Evolutionary conservation across 257 asterid genomes (phyloP).

Genomic region (Hygrophila difformis): DNA sequence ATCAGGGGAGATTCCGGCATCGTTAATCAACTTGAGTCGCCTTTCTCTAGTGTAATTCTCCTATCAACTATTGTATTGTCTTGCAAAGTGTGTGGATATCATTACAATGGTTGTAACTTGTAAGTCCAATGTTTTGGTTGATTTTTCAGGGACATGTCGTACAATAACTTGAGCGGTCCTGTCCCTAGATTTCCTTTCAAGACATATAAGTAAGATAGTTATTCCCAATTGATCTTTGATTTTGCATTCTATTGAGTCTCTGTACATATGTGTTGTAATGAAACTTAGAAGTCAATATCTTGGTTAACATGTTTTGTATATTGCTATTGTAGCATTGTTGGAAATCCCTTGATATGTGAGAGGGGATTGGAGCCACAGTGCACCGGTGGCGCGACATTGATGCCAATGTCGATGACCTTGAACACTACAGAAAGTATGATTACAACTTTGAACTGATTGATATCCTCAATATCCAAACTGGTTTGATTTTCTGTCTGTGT

Average conservation of each 20-base stretch:
- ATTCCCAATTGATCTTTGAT: not conserved
- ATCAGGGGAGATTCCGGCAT: slow-evolving; percentile 63
- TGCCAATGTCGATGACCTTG: slow-evolving; percentile 89
- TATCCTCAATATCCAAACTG: not conserved
- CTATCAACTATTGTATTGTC: slow-evolving; percentile 12
- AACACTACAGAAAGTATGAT: slow-evolving; percentile 56
- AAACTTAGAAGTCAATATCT: slow-evolving; percentile 13
- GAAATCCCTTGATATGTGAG: slow-evolving; percentile 77
- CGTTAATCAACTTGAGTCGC: slow-evolving; percentile 64
- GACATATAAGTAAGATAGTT: slow-evolving; percentile 60
- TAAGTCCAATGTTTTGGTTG: slow-evolving; percentile 11
- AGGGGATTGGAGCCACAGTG: slow-evolving; percentile 59
- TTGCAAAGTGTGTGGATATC: not conserved
- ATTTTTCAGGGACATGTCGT: slow-evolving; percentile 76
- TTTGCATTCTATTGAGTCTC: not conserved
- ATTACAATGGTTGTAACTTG: not conserved
- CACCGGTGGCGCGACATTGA: slow-evolving; percentile 44
- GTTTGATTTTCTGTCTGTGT: not conserved
- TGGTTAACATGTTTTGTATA: not conserved
- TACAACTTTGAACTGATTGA: not conserved
- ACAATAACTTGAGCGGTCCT: slow-evolving; percentile 90
- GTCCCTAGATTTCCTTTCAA: slow-evolving; percentile 70
- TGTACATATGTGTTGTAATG: not conserved
- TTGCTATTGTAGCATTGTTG: slow-evolving; percentile 48
- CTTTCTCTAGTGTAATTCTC: slow-evolving; percentile 70